Conservation (phyloP, 805 yeast genomes). For the Suhomyces sp. region DNA sequence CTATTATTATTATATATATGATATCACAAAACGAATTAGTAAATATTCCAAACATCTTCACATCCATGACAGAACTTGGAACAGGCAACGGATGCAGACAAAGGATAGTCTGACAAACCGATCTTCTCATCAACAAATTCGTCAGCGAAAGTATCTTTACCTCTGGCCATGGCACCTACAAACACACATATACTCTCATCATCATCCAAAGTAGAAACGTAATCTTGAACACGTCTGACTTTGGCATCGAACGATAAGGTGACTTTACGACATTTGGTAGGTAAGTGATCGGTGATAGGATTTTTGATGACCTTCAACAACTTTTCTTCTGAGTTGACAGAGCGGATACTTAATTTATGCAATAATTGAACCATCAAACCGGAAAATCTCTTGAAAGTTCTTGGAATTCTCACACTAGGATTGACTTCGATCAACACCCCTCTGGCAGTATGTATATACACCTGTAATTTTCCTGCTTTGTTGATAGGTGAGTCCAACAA, state of each 20-base stretch:
- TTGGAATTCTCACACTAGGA: constrained; percentile 94
- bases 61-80: constrained; percentile 98
- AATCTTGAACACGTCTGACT: constrained; percentile 84
- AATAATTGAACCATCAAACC: constrained; percentile 96
- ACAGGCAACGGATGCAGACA: constrained; percentile 97
- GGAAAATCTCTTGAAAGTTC: constrained; percentile 96
- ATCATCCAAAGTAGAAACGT: constrained; percentile 70
- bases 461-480: constrained; percentile 95
- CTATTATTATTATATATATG: background rate
- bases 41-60: constrained; percentile 95
- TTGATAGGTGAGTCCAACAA: constrained; percentile 95
- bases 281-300: constrained; percentile 95
- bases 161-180: constrained; percentile 99
- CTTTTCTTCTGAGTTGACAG: constrained; percentile 94
- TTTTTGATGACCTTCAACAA: constrained; percentile 91
- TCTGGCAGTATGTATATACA: constrained; percentile 91
- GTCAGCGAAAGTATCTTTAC: constrained; percentile 95
- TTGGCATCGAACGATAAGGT: constrained; percentile 92
- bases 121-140: constrained; percentile 95
- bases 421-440: constrained; percentile 94
- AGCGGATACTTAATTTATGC: constrained; percentile 87
- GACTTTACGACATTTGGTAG: constrained; percentile 90
- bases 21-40: constrained; percentile 16
- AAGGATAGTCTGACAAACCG: constrained; percentile 91
- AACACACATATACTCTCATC: constrained; percentile 96